Base-by-base conservation (phyloP, 2,329 filamentous ascomycete genomes). In the Epichloe uncinata region DNA sequence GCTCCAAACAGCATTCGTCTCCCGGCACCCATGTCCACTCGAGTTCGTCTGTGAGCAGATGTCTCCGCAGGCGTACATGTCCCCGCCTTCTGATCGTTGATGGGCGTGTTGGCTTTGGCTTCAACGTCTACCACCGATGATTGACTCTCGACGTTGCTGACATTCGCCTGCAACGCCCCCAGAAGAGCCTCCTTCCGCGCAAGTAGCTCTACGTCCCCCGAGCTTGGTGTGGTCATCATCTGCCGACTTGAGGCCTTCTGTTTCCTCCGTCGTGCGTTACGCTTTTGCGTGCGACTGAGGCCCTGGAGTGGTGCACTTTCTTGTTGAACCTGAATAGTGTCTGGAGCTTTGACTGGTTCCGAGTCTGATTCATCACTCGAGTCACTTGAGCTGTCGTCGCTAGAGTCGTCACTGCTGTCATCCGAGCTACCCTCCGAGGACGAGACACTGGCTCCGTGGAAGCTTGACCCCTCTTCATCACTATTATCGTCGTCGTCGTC, bases 1-100 rank as follows among this genome's bases (percentile, higher is more conserved):
- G 85, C 82, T 8, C 82, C 81, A 57, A 89, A 87, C 0, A 91
- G 63, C 50, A 90, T 69, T 55, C 86, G 77, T 48, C 79, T 75
- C 2, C 81, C 79, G 47, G 82, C 81, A 15, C 73, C 76, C 33
- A 87, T 53, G 50, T 77, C 66, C 8, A 69, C 53, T 16, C 48
- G 62, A n/a, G 12, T 20, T 45, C 42, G 15, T 30, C 51, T 37
- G 11, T 47, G 40, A 6, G 40, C 42, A n/a, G 12, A 13, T 13
- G 40, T 30, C n/a, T 30, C 34, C 15, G 42, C 20, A 7, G 38
- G 13, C 4, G 36, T 16, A 18, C 46, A 16, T 12, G 42, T 30
- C n/a, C 11, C 15, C 44, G 20, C 43, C 5, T 33, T 33, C 3
- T 16, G 26, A 35, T 34, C 15, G 1, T 42, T 26, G 18, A n/a